These are phyloP conservation scores for Wickerhamiella nectarea DNA, from an alignment of 805 yeast species.

Conservation along the genomic window DNA sequence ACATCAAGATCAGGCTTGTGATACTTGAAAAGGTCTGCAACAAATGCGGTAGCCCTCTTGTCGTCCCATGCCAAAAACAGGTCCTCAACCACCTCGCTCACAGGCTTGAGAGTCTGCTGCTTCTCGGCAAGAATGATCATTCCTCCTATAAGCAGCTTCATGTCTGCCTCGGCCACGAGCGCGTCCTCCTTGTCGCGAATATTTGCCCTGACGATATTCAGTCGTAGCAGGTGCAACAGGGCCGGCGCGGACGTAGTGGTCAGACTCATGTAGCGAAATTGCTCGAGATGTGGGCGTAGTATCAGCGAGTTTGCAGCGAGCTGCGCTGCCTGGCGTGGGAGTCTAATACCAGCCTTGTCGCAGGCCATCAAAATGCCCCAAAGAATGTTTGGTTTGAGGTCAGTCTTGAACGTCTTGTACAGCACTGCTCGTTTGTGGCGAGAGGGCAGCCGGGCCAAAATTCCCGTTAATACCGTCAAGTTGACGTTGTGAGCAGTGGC, in stretches of 20 bases:
- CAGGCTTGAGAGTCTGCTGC: conserved; percentile 1
- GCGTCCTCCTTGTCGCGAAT: conserved; percentile 8
- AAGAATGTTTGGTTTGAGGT: conserved; percentile 15
- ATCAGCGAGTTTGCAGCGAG: conserved; percentile 12
- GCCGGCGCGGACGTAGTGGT: conserved; percentile 15
- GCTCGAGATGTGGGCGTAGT: conserved; percentile 24
- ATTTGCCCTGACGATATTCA: conserved; percentile 11
- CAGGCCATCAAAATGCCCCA: conserved; percentile 21
- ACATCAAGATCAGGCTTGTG: conserved; percentile 7
- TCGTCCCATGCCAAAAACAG: conserved; percentile 16
- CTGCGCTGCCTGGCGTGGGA: neutral
- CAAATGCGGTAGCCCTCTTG: conserved; percentile 1
- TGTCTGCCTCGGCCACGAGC: conserved; percentile 16
- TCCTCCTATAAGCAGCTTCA: conserved; percentile 21
- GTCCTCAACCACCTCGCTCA: conserved; percentile 8
- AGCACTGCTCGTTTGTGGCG: conserved; percentile 6
- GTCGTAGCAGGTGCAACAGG: conserved; percentile 12
- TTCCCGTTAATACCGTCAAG: conserved; percentile 8
- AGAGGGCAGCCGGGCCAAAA: neutral
- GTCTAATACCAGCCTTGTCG: neutral
- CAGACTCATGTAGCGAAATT: conserved; percentile 23
- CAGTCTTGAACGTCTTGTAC: conserved; percentile 1
- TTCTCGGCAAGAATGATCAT: conserved; percentile 21
- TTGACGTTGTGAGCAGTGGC: conserved; percentile 11
- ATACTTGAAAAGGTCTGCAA: conserved; percentile 3